Percentiles rank a stretch among this genome's conserved stretches.
These are phyloP conservation scores for Phytophthora colocasiae DNA, from an alignment of 352 stramenopile species.

Conservation along the genomic window DNA sequence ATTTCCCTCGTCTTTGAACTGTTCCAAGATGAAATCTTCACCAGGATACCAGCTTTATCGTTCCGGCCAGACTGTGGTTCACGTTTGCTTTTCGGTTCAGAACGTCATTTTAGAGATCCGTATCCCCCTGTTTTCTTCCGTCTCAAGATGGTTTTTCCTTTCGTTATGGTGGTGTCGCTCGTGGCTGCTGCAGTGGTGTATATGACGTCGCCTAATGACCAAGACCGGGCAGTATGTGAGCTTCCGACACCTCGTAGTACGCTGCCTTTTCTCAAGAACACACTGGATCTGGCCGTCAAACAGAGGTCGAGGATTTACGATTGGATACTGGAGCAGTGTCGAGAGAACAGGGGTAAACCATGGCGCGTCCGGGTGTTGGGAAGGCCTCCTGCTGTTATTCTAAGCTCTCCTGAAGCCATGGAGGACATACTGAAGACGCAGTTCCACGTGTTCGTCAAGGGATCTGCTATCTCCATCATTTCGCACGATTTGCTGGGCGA, in stretches of 20 bases:
- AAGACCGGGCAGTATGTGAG: constrained; percentile 34
- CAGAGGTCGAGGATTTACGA: constrained; percentile 65
- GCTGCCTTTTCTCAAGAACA: constrained; percentile 63
- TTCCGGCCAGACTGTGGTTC: not conserved
- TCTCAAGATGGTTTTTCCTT: constrained; percentile 17
- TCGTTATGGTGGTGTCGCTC: constrained; percentile 33
- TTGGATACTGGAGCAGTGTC: constrained; percentile 64
- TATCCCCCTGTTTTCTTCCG: too few relatives aligned
- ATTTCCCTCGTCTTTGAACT: too few relatives aligned
- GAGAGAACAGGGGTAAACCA: constrained; percentile 42
- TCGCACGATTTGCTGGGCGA: constrained; percentile 70
- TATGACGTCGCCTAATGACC: constrained; percentile 28
- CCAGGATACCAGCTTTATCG: not conserved
- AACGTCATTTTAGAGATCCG: not conserved
- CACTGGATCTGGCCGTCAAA: constrained; percentile 49
- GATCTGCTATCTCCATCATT: constrained; percentile 40
- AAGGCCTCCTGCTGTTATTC: constrained; percentile 44
- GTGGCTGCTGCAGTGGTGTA: constrained; percentile 36
- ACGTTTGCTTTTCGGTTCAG: constrained; percentile 18
- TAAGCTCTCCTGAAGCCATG: constrained; percentile 50
- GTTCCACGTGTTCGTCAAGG: constrained; percentile 82
- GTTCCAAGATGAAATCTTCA: too few relatives aligned
- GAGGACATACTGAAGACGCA: constrained; percentile 72
- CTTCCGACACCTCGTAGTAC: constrained; percentile 56
- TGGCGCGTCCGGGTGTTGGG: constrained; percentile 54